A percentile compares a stretch with the other conserved stretches of the same genome.
Evolutionary conservation across 1,284 basidiomycete species (phyloP).

Genomic region (Sphaerobolus stellatus): DNA sequence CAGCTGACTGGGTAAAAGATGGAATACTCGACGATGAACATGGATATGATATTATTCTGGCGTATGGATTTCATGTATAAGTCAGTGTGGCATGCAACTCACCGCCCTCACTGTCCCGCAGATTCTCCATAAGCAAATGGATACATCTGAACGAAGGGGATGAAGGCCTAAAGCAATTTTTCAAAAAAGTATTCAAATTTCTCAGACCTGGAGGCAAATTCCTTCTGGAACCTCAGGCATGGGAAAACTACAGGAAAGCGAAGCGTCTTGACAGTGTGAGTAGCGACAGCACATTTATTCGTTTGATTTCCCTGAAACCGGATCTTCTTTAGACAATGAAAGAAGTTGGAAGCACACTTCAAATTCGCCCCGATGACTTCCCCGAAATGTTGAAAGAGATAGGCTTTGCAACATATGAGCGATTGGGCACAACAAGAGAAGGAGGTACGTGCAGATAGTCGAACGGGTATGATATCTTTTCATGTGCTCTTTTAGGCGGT

Average conservation of each 20-base stretch:
- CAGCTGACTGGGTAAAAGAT: slow-evolving; percentile 66
- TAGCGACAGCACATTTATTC: slow-evolving; percentile 6
- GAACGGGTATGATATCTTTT: slow-evolving; percentile 8
- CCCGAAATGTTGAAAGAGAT: slow-evolving; percentile 59
- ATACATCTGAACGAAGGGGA: slow-evolving; percentile 79
- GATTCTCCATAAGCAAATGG: slow-evolving; percentile 84
- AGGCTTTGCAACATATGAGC: slow-evolving; percentile 56
- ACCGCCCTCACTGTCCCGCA: slow-evolving; percentile 26
- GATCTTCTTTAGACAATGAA: slow-evolving; percentile 45
- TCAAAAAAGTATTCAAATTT: slow-evolving; percentile 55
- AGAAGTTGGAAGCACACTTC: slow-evolving; percentile 53
- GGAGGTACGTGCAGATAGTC: slow-evolving; percentile 41
- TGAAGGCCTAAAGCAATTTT: slow-evolving; percentile 61
- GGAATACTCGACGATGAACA: slow-evolving; percentile 54
- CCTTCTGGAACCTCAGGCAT: slow-evolving; percentile 75
- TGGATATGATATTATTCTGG: slow-evolving; percentile 71
- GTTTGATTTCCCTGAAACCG: not conserved
- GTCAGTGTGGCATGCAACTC: not conserved
- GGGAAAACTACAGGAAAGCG: slow-evolving; percentile 76
- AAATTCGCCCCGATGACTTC: slow-evolving; percentile 55
- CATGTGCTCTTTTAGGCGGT: slow-evolving; percentile 39
- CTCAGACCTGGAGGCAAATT: slow-evolving; percentile 60
- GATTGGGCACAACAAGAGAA: slow-evolving; percentile 56
- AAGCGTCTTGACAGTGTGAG: slow-evolving; percentile 61
- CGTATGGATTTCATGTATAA: slow-evolving; percentile 45